phyloP scores from a whole-genome alignment of 2,329 filamentous ascomycete species.

The Teratosphaeria zuluensis region DNA sequence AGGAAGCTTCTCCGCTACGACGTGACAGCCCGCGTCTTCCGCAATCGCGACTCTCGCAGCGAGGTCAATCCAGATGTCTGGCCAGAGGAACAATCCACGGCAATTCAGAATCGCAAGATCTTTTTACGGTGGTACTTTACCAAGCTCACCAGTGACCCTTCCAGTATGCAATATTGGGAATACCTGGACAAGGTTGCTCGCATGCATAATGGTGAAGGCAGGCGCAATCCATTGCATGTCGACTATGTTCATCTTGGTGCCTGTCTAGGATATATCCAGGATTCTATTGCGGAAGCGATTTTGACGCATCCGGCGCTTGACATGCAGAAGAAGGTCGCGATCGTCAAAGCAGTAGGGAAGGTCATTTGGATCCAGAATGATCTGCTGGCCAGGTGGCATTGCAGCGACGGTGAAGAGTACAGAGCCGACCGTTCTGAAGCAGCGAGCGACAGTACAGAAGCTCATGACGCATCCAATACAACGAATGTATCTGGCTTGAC shows the following conservation, averaged over 20 bases:
- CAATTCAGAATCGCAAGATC: constrained; percentile 69
- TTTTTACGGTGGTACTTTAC: constrained; percentile 66
- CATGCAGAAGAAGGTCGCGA: constrained; percentile 58
- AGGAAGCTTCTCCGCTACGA: constrained; percentile 71
- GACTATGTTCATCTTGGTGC: constrained; percentile 72
- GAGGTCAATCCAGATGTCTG: constrained; percentile 57
- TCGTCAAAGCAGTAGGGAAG: constrained; percentile 68
- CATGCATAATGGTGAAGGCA: constrained; percentile 71
- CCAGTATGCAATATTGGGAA: constrained; percentile 69
- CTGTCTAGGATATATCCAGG: constrained; percentile 65
- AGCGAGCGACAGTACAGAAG: background rate
- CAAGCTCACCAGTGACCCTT: constrained; percentile 65
- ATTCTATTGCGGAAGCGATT: constrained; percentile 67
- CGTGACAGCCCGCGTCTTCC: constrained; percentile 70
- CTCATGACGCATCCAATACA: background rate
- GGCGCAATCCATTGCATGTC: constrained; percentile 62
- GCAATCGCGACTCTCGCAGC: constrained; percentile 50
- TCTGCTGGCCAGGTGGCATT: constrained; percentile 72
- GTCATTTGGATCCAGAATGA: constrained; percentile 86
- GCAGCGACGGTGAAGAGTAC: constrained; percentile 1
- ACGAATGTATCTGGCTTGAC: background rate
- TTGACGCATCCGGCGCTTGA: constrained; percentile 59
- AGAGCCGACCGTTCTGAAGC: background rate
- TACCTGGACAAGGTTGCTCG: constrained; percentile 76
- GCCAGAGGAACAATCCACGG: constrained; percentile 58